Evolutionary conservation across 495 filamentous ascomycete species (phyloP).

Genomic region (Lepidopterella palustris): DNA sequence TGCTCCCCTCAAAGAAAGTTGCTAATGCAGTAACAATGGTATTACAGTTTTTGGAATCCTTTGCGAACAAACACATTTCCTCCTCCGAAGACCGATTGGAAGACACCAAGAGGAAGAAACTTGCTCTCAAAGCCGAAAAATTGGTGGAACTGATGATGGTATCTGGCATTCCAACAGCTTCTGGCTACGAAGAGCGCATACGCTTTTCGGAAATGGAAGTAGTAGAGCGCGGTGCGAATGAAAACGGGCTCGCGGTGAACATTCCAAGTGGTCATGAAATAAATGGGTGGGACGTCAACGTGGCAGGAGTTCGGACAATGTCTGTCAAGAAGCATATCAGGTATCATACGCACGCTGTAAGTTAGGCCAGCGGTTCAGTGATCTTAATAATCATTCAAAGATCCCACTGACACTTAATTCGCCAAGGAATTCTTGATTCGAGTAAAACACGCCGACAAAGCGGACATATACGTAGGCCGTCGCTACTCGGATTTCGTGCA

Average conservation of each 20-base stretch:
- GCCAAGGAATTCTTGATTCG: slow-evolving; percentile 80
- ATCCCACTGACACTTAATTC: too few species aligned
- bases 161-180: slow-evolving; percentile 88
- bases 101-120: slow-evolving; percentile 88
- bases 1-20: neutral
- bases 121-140: slow-evolving; percentile 89
- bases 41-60: slow-evolving; percentile 84
- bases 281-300: slow-evolving; percentile 96
- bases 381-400: too few species aligned
- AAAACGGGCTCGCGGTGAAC: slow-evolving; percentile 76
- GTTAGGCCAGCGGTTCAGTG: slow-evolving; percentile 29
- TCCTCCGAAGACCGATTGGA: slow-evolving; percentile 93
- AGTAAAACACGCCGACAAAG: slow-evolving; percentile 63
- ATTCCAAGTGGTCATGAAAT: slow-evolving; percentile 84
- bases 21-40: neutral
- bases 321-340: slow-evolving; percentile 79
- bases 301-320: slow-evolving; percentile 78
- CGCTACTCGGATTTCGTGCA: slow-evolving; percentile 82
- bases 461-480: slow-evolving; percentile 70
- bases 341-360: slow-evolving; percentile 86
- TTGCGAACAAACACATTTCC: slow-evolving; percentile 95
- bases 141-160: slow-evolving; percentile 99
- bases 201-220: slow-evolving; percentile 94
- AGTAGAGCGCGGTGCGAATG: slow-evolving; percentile 85
- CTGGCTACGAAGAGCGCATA: slow-evolving; percentile 94